Evolutionary conservation across 257 asterid genomes (phyloP).

Genomic region (Linderniella brevidens): DNA sequence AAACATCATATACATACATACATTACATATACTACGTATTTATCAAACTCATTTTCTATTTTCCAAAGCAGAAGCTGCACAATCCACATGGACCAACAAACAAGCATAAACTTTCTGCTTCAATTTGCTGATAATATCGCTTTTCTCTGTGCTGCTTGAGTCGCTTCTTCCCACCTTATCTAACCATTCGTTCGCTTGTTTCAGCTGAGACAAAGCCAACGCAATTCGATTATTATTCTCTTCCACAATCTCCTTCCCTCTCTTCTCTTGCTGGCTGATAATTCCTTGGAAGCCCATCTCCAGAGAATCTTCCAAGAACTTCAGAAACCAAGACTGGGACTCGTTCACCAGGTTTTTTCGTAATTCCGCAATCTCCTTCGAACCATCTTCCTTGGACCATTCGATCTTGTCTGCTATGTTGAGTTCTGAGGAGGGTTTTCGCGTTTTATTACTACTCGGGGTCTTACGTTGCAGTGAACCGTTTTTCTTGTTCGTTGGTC

Average conservation of each 20-base stretch:
- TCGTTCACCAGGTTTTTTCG: conserved; percentile 26
- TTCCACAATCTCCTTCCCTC: conserved; percentile 23
- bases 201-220: conserved; percentile 50
- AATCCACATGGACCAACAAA: conserved; percentile 64
- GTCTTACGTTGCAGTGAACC: conserved; percentile 11
- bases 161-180: conserved; percentile 30
- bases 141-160: conserved; percentile 19
- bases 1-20: no score
- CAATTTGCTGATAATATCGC: conserved; percentile 40
- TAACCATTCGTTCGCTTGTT: conserved; percentile 66
- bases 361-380: conserved; percentile 30
- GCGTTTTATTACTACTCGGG: conserved; percentile 10
- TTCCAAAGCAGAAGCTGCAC: conserved; percentile 78
- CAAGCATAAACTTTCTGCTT: conserved; percentile 70
- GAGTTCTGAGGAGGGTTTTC: conserved; percentile 17
- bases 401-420: conserved; percentile 34
- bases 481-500: conserved; percentile 17
- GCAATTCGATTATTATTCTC: conserved; percentile 52
- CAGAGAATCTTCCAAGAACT: conserved; percentile 53
- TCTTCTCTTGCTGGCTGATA: conserved; percentile 18
- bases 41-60: conserved; percentile 21
- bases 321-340: conserved; percentile 56
- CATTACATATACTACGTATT: background rate
- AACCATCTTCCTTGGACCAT: conserved; percentile 56
- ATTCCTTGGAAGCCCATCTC: conserved; percentile 35